Percentiles rank a stretch among this genome's conserved stretches.
phyloP scores from a whole-genome alignment of 495 filamentous ascomycete species.

The Cladorrhinum samala region DNA sequence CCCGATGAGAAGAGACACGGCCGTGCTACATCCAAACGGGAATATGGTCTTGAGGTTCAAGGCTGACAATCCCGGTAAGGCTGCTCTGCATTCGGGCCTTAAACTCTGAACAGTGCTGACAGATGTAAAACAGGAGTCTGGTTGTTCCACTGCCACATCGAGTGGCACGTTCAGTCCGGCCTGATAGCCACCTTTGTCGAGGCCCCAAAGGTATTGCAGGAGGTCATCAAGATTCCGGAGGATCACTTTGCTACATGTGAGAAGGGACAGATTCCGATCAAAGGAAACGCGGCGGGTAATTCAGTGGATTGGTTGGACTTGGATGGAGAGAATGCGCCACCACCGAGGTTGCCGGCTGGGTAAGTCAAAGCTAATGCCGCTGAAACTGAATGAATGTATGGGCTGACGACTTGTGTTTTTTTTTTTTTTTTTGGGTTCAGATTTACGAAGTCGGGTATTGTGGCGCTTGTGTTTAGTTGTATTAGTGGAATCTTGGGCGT shows the following conservation, averaged over 20 bases:
- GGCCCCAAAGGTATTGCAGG: slow-evolving; percentile 51
- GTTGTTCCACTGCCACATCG: slow-evolving; percentile 69
- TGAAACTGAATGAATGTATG: background rate
- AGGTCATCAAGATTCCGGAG: slow-evolving; percentile 52
- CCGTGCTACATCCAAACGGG: slow-evolving; percentile 49
- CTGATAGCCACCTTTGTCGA: slow-evolving; percentile 66
- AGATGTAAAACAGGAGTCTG: too few species aligned
- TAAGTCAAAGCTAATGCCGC: slow-evolving; percentile 22
- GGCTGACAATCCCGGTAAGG: slow-evolving; percentile 62
- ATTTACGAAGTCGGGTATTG: slow-evolving; percentile 65
- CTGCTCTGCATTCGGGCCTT: slow-evolving; percentile 51
- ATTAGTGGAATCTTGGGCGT: slow-evolving; percentile 69
- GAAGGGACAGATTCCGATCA: slow-evolving; percentile 38
- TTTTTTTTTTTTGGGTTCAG: slow-evolving; percentile 17
- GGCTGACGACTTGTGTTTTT: background rate
- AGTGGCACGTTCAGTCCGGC: slow-evolving; percentile 63
- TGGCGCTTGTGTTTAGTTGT: slow-evolving; percentile 67
- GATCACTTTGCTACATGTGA: slow-evolving; percentile 59
- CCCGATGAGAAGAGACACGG: slow-evolving; percentile 52
- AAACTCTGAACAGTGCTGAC: background rate
- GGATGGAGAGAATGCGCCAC: slow-evolving; percentile 51
- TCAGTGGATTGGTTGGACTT: slow-evolving; percentile 58
- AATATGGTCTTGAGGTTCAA: slow-evolving; percentile 63
- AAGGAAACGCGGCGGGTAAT: slow-evolving; percentile 75
- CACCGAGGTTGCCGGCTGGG: slow-evolving; percentile 56